These are phyloP conservation scores for Selenicereus undatus DNA, from an alignment of 148 eudicot species.

Conservation along the genomic window DNA sequence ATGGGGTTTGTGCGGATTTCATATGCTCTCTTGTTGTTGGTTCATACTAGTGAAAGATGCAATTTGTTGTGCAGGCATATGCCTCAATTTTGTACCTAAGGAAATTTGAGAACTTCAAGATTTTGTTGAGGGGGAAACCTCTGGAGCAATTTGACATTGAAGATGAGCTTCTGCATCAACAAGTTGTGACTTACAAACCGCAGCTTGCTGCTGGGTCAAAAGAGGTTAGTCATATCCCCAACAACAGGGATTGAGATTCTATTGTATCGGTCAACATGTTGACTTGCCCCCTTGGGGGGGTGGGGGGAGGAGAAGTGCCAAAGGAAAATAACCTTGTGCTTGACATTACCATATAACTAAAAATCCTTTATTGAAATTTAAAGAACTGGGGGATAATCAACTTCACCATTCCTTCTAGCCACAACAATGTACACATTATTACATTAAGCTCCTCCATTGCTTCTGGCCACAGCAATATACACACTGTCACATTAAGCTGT, in stretches of 20 bases:
- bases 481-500: too few relatives aligned
- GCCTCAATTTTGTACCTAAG: slow-evolving; percentile 78
- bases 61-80: slow-evolving; percentile 60
- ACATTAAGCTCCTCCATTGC: too few relatives aligned
- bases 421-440: too few relatives aligned
- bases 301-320: not conserved
- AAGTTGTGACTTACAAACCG: slow-evolving; percentile 64
- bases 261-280: not conserved
- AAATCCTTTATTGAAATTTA: too few relatives aligned
- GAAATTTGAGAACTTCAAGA: slow-evolving; percentile 73
- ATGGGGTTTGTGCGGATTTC: not conserved
- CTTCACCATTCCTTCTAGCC: too few relatives aligned
- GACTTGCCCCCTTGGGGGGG: too few relatives aligned
- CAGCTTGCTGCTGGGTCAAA: slow-evolving; percentile 39
- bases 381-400: too few relatives aligned
- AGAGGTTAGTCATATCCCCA: slow-evolving; percentile 43
- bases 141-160: slow-evolving; percentile 67
- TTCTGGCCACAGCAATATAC: too few relatives aligned
- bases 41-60: not conserved
- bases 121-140: slow-evolving; percentile 79
- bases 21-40: not conserved
- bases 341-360: not conserved
- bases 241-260: not conserved
- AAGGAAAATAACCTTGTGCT: not conserved
- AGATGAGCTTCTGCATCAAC: slow-evolving; percentile 48